These are phyloP conservation scores for Trichoderma endophyticum DNA, from an alignment of 2,329 filamentous ascomycete genomes.

Conservation along the genomic window DNA sequence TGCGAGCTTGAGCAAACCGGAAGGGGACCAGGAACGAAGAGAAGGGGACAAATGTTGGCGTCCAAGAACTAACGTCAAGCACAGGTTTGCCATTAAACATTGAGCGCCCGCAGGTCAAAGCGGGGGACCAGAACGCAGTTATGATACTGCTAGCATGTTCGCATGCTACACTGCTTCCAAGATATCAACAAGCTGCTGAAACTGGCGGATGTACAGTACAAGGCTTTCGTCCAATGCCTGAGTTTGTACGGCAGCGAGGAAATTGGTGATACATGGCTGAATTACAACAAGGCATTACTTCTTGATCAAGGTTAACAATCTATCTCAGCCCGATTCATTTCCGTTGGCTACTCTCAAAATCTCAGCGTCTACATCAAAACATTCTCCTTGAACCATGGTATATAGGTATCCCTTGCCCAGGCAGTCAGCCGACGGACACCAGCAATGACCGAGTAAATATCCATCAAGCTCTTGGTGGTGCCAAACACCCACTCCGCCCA, in stretches of 20 bases:
- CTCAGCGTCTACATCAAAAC: neutral
- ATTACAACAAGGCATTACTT: neutral
- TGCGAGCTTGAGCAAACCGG: neutral
- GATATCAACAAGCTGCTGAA: too few relatives aligned
- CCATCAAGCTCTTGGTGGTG: neutral
- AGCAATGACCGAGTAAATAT: slow-evolving; percentile 4
- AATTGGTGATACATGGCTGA: neutral
- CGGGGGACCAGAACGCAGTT: neutral
- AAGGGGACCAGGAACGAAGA: too few relatives aligned
- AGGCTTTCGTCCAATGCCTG: too few relatives aligned
- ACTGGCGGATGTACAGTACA: too few relatives aligned
- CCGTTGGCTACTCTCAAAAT: neutral
- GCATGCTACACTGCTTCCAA: too few relatives aligned
- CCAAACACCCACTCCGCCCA: neutral
- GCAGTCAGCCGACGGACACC: neutral
- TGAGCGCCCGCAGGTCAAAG: neutral
- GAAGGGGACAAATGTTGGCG: too few relatives aligned
- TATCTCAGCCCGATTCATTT: neutral
- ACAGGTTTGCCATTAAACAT: too few relatives aligned
- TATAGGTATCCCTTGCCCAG: neutral
- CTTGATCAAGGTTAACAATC: neutral
- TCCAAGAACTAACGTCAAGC: too few relatives aligned
- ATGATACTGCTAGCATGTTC: neutral
- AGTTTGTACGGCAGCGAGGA: too few relatives aligned
- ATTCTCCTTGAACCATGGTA: neutral